phyloP scores from a whole-genome alignment of 2,329 filamentous ascomycete species.

The Penicillium sp. region DNA sequence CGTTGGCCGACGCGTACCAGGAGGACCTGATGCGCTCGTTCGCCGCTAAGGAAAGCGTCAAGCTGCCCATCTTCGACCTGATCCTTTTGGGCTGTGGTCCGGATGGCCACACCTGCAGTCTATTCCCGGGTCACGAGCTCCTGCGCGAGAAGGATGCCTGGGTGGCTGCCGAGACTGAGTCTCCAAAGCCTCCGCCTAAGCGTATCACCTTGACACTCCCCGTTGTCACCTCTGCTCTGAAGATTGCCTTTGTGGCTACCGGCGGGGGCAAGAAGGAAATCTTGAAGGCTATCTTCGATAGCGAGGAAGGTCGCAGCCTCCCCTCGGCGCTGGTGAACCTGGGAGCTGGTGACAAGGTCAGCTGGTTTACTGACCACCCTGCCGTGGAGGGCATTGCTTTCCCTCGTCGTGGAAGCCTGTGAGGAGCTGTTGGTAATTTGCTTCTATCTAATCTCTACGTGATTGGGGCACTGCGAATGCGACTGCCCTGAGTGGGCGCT shows the following conservation, averaged over 20 bases:
- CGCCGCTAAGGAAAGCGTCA: slow-evolving; percentile 89
- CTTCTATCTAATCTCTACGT: neutral
- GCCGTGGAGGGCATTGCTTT: slow-evolving; percentile 85
- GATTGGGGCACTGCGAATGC: neutral
- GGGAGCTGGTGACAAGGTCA: slow-evolving; percentile 79
- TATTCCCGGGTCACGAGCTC: slow-evolving; percentile 88
- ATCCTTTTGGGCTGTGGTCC: slow-evolving; percentile 91
- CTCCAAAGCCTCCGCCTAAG: slow-evolving; percentile 88
- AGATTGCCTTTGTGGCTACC: slow-evolving; percentile 89
- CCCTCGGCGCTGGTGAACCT: slow-evolving; percentile 90
- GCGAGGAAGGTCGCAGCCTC: slow-evolving; percentile 69
- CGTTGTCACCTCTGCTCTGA: slow-evolving; percentile 83
- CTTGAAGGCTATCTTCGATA: slow-evolving; percentile 88
- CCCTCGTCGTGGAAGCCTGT: slow-evolving; percentile 72
- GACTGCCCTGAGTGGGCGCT: neutral
- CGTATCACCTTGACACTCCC: slow-evolving; percentile 92
- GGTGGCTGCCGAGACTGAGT: slow-evolving; percentile 90
- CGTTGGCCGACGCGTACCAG: slow-evolving; percentile 93
- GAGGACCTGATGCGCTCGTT: slow-evolving; percentile 82
- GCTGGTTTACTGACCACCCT: slow-evolving; percentile 89
- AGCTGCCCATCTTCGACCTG: slow-evolving; percentile 92
- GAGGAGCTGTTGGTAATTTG: slow-evolving; percentile 19
- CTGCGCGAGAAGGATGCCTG: slow-evolving; percentile 86
- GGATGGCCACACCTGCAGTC: slow-evolving; percentile 94
- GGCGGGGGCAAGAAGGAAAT: slow-evolving; percentile 88